Percentiles rank a stretch among this genome's conserved stretches.
Conservation (phyloP, 768 basidiomycete genomes). For the Cubamyces sp. region DNA sequence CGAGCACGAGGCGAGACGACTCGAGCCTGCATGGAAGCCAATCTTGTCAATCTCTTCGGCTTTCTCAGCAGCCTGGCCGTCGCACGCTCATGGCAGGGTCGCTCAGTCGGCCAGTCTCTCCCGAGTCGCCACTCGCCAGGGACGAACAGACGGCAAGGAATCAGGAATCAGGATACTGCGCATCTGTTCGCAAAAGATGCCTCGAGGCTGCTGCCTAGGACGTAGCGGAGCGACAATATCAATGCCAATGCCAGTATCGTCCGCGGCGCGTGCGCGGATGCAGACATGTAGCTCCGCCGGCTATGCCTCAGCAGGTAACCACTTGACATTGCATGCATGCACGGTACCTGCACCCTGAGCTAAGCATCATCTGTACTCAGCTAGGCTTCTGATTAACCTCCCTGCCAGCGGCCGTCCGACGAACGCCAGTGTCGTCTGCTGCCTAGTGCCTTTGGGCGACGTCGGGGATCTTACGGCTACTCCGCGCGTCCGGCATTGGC, state of each 20-base stretch:
- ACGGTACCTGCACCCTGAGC: no score
- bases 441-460: neutral
- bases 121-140: no score
- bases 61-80: neutral
- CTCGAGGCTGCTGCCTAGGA: no score
- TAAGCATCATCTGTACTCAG: no score
- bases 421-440: no score
- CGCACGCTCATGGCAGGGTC: neutral
- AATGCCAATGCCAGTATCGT: neutral
- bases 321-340: no score
- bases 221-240: neutral
- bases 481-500: no score
- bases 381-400: conserved; percentile 5
- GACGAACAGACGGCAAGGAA: neutral
- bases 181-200: no score
- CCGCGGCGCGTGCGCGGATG: neutral
- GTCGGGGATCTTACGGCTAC: neutral
- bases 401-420: neutral
- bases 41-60: no score
- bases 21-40: no score
- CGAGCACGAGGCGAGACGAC: no score
- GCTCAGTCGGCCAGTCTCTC: no score
- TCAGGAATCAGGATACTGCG: neutral
- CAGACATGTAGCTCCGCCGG: conserved; percentile 17
- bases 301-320: neutral